These are phyloP conservation scores for Naganishia antarctica DNA, from an alignment of 768 basidiomycete genomes.

Conservation along the genomic window DNA sequence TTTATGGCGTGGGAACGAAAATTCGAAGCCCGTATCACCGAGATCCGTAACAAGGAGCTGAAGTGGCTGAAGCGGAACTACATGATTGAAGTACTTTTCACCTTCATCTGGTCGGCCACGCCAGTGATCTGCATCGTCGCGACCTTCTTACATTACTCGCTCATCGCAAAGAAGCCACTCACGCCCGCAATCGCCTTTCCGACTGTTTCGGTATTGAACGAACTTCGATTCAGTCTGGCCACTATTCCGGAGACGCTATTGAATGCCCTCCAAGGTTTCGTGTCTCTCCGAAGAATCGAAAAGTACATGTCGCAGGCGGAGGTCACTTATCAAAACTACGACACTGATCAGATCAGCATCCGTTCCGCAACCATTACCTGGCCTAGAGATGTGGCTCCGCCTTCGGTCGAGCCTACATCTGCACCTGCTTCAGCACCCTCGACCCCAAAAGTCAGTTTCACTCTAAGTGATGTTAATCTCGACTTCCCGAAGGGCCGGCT, in stretches of 20 bases:
- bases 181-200: constrained; percentile 83
- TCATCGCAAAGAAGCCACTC: constrained; percentile 63
- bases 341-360: constrained; percentile 59
- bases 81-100: constrained; percentile 68
- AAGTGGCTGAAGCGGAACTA: constrained; percentile 82
- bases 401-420: constrained; percentile 38
- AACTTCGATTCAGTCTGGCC: constrained; percentile 66
- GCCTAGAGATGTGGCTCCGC: constrained; percentile 65
- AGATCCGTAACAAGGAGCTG: constrained; percentile 72
- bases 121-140: constrained; percentile 57
- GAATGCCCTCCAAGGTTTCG: constrained; percentile 77
- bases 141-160: constrained; percentile 62
- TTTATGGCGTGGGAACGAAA: constrained; percentile 95
- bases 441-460: constrained; percentile 73
- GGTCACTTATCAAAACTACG: constrained; percentile 60
- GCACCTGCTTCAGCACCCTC: constrained; percentile 57
- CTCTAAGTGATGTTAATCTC: constrained; percentile 70
- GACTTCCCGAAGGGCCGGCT: constrained; percentile 74
- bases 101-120: constrained; percentile 57
- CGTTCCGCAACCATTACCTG: constrained; percentile 84
- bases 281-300: constrained; percentile 83
- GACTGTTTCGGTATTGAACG: constrained; percentile 66
- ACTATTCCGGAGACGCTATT: constrained; percentile 87
- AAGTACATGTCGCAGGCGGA: constrained; percentile 76
- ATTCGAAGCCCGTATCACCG: constrained; percentile 70